Conservation (phyloP, 208 protist genomes). For the Leishmania turanica region DNA sequence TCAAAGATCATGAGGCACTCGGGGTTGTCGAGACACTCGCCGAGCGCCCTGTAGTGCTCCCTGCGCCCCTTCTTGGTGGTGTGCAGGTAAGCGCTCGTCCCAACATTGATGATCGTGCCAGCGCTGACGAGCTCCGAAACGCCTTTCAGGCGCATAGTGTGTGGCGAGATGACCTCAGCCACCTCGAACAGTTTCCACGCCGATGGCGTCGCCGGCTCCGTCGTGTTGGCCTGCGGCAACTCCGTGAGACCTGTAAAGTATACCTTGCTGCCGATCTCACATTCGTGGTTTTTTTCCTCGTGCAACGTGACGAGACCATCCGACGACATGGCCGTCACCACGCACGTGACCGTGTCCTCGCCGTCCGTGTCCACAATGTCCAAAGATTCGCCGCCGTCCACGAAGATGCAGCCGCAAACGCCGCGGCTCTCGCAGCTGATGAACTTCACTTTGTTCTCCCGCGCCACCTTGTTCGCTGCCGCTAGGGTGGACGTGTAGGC, state of each 20-base stretch:
- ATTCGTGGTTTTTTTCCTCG: constrained; percentile 90
- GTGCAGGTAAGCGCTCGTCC: constrained; percentile 85
- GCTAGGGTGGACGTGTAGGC: constrained; percentile 55
- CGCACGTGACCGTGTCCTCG: constrained; percentile 81
- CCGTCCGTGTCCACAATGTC: constrained; percentile 83
- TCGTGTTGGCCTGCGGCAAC: constrained; percentile 52
- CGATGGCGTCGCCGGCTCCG: constrained; percentile 24
- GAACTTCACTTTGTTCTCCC: constrained; percentile 70
- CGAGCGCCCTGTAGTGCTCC: constrained; percentile 65
- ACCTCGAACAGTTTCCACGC: constrained; percentile 70
- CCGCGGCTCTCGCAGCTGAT: constrained; percentile 85
- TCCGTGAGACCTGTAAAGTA: constrained; percentile 78
- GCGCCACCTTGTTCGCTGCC: constrained; percentile 60
- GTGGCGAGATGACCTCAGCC: constrained; percentile 68
- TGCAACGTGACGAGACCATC: constrained; percentile 84
- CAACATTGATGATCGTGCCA: constrained; percentile 42
- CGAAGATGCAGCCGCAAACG: constrained; percentile 80
- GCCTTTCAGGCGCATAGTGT: constrained; percentile 62
- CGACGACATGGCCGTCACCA: constrained; percentile 69
- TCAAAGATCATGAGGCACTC: constrained; percentile 80
- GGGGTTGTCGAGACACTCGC: constrained; percentile 52
- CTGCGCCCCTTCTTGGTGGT: constrained; percentile 82
- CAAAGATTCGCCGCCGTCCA: constrained; percentile 71
- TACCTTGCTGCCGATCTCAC: constrained; percentile 77
- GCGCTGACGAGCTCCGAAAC: constrained; percentile 23